A percentile compares a stretch with the other conserved stretches of the same genome.
phyloP scores from a whole-genome alignment of 2,329 filamentous ascomycete genomes.

The Hymenotorrendiella dingleyae region DNA sequence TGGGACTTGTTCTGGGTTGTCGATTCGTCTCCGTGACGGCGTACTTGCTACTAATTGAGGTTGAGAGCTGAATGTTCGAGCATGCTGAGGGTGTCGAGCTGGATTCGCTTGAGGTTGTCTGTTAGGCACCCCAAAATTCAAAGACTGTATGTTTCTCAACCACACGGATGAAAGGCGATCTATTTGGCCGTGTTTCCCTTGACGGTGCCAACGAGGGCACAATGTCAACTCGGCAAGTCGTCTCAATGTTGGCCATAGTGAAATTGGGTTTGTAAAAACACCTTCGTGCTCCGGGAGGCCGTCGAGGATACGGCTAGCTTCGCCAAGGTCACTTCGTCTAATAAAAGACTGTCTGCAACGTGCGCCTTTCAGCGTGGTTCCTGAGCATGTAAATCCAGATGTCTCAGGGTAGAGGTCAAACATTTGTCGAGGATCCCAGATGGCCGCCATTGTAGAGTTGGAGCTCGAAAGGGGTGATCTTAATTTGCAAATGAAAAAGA shows the following conservation, averaged over 20 bases:
- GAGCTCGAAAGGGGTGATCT: no score
- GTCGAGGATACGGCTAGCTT: not conserved
- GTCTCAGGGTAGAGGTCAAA: not conserved
- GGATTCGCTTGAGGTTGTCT: no score
- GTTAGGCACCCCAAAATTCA: not conserved
- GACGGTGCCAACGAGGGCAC: not conserved
- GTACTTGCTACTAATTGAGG: no score
- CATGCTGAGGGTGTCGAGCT: no score
- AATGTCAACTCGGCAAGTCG: not conserved
- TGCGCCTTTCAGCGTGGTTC: not conserved
- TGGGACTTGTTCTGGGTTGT: no score
- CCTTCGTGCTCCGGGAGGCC: not conserved
- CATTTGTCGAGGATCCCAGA: not conserved
- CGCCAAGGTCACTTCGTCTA: not conserved
- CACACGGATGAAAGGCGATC: not conserved
- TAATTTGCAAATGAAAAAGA: no score
- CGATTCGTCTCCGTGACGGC: no score
- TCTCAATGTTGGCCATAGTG: not conserved
- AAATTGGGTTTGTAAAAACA: not conserved
- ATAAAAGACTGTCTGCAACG: not conserved
- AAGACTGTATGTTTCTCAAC: not conserved
- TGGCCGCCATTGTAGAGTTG: not conserved
- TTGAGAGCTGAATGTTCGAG: no score
- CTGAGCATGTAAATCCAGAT: not conserved
- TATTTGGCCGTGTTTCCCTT: not conserved